Evolutionary conservation across 257 asterid species (phyloP).

Genomic region (Ilex asprella): DNA sequence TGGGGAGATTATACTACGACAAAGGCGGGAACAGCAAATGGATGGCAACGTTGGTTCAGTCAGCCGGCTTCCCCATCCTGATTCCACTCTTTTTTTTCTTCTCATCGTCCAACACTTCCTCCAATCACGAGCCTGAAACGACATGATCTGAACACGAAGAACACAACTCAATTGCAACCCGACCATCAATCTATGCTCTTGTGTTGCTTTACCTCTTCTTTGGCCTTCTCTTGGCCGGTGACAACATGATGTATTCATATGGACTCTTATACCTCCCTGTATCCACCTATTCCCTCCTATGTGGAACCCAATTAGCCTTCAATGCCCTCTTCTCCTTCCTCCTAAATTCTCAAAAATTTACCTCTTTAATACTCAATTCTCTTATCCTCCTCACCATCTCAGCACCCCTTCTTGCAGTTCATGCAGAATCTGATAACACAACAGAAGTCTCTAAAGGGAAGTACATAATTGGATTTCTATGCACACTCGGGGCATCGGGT

Average conservation of each 20-base stretch:
- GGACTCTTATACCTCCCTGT: conserved; percentile 33
- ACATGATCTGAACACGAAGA: too few species aligned
- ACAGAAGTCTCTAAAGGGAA: conserved; percentile 10
- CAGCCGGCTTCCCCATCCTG: conserved; percentile 30
- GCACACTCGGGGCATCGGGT: conserved; percentile 32
- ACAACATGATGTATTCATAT: conserved; percentile 31
- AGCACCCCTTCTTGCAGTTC: conserved; percentile 31
- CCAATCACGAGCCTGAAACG: not conserved
- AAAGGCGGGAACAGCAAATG: conserved; percentile 42
- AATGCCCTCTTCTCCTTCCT: conserved; percentile 29
- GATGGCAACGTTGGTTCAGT: conserved; percentile 35
- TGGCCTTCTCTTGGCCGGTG: conserved; percentile 28
- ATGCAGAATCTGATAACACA: conserved; percentile 18
- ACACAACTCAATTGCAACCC: not conserved
- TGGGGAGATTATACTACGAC: conserved; percentile 31
- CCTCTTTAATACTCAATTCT: conserved; percentile 29
- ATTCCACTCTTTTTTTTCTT: conserved; percentile 22
- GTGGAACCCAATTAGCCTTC: conserved; percentile 38
- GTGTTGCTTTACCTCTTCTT: conserved; percentile 19
- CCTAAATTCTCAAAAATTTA: conserved; percentile 30
- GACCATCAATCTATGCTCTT: conserved; percentile 9
- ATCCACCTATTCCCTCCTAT: conserved; percentile 35
- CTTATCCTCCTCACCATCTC: conserved; percentile 29
- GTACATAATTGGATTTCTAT: conserved; percentile 23
- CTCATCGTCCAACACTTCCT: not conserved